These are phyloP conservation scores for Solanum commersonii DNA, from an alignment of 257 asterid genomes.

Conservation along the genomic window DNA sequence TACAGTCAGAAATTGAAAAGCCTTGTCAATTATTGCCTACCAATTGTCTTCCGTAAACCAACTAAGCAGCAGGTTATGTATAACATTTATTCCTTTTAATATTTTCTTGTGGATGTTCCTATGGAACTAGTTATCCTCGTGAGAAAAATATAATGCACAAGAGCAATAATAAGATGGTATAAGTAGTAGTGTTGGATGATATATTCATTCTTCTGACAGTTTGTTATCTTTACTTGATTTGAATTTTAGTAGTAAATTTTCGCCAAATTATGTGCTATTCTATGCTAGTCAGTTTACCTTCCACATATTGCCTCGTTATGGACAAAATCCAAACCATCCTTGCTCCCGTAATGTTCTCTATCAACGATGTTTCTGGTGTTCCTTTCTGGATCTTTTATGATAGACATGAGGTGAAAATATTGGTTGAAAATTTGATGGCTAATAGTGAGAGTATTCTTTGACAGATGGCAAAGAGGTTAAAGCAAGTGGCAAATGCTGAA, in stretches of 20 bases:
- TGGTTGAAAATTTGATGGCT: background rate
- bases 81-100: background rate
- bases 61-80: conserved; percentile 91
- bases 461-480: conserved; percentile 89
- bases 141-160: background rate
- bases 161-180: background rate
- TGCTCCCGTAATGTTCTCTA: background rate
- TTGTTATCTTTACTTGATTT: background rate
- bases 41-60: conserved; percentile 82
- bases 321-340: background rate
- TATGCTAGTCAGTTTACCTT: background rate
- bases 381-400: conserved; percentile 7
- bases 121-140: background rate
- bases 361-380: background rate
- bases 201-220: background rate
- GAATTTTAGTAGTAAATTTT: background rate
- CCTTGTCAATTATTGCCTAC: conserved; percentile 85
- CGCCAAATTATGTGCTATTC: background rate
- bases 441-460: conserved; percentile 8
- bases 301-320: background rate
- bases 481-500: conserved; percentile 72
- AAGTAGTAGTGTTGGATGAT: background rate
- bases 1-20: conserved; percentile 97
- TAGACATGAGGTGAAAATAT: background rate
- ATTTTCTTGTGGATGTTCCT: background rate